Percentiles rank a stretch among this genome's conserved stretches.
Conservation (phyloP, 2,329 filamentous ascomycete species). For the Neoascochyta sp. region DNA sequence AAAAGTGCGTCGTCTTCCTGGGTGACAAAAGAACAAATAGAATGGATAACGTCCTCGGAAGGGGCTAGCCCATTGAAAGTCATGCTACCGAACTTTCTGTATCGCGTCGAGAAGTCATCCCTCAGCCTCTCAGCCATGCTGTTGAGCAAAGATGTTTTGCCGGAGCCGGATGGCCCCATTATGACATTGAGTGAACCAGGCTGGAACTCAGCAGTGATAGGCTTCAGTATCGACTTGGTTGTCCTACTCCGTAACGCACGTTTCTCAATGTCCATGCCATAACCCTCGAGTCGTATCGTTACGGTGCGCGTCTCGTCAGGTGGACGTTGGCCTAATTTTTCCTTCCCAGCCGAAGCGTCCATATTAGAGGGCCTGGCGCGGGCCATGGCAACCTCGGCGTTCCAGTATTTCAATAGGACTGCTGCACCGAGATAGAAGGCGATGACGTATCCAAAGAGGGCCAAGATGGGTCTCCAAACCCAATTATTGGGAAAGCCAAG, state of each 20-base stretch:
- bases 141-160: slow-evolving; percentile 72
- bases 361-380: slow-evolving; percentile 53
- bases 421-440: slow-evolving; percentile 61
- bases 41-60: slow-evolving; percentile 65
- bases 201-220: slow-evolving; percentile 63
- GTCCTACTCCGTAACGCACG: slow-evolving; percentile 51
- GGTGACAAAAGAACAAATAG: slow-evolving; percentile 71
- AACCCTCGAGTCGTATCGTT: slow-evolving; percentile 61
- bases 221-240: slow-evolving; percentile 57
- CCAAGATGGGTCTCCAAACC: slow-evolving; percentile 63
- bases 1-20: slow-evolving; percentile 75
- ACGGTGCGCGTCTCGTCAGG: slow-evolving; percentile 57
- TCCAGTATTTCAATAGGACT: slow-evolving; percentile 60
- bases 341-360: slow-evolving; percentile 66
- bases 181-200: slow-evolving; percentile 70
- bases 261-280: slow-evolving; percentile 63
- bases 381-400: slow-evolving; percentile 66
- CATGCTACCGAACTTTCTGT: slow-evolving; percentile 59
- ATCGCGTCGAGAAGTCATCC: slow-evolving; percentile 59
- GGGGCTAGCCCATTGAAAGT: slow-evolving; percentile 67
- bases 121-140: slow-evolving; percentile 66
- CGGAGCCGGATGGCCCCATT: slow-evolving; percentile 75
- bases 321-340: slow-evolving; percentile 59
- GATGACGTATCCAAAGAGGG: slow-evolving; percentile 58
- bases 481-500: slow-evolving; percentile 66